phyloP scores from a whole-genome alignment of 352 stramenopile species.

The Pythium coloratum region DNA sequence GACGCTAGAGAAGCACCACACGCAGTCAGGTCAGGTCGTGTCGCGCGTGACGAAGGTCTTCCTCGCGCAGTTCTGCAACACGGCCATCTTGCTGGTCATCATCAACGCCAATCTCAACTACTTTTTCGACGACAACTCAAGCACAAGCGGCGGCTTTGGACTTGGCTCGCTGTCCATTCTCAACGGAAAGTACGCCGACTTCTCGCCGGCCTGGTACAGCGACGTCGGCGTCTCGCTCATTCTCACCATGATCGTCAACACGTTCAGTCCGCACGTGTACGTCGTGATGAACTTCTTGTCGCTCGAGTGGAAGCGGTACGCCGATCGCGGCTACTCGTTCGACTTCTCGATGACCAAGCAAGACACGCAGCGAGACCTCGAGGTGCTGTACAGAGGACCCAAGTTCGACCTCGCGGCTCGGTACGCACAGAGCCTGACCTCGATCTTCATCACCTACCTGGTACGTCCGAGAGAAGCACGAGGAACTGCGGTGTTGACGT shows the following conservation, averaged over 20 bases:
- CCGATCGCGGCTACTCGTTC: slow-evolving; percentile 64
- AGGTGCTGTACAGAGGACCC: slow-evolving; percentile 71
- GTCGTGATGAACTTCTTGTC: slow-evolving; percentile 56
- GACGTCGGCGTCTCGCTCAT: slow-evolving; percentile 80
- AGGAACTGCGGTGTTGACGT: too few relatives aligned
- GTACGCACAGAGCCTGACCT: slow-evolving; percentile 76
- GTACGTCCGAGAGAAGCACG: slow-evolving; percentile 27
- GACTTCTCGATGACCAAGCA: slow-evolving; percentile 67
- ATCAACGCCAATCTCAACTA: slow-evolving; percentile 83
- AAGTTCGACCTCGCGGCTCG: slow-evolving; percentile 74
- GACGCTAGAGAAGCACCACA: slow-evolving; percentile 78
- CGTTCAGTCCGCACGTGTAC: slow-evolving; percentile 65
- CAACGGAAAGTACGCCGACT: slow-evolving; percentile 77
- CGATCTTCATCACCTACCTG: slow-evolving; percentile 82
- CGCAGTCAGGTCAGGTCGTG: slow-evolving; percentile 65
- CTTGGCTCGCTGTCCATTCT: slow-evolving; percentile 50
- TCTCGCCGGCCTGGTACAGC: slow-evolving; percentile 73
- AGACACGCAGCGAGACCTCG: slow-evolving; percentile 81
- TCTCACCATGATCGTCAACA: slow-evolving; percentile 85
- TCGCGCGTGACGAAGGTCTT: slow-evolving; percentile 80
- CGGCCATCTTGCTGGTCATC: slow-evolving; percentile 66
- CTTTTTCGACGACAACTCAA: slow-evolving; percentile 38
- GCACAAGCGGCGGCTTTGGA: slow-evolving; percentile 22
- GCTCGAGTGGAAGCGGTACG: slow-evolving; percentile 50
- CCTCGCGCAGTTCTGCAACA: slow-evolving; percentile 83